Evolutionary conservation across 345 rosid genomes (phyloP), one percentile per base, ranked within the genome.

Genomic region (Physaria fendleri): DNA sequence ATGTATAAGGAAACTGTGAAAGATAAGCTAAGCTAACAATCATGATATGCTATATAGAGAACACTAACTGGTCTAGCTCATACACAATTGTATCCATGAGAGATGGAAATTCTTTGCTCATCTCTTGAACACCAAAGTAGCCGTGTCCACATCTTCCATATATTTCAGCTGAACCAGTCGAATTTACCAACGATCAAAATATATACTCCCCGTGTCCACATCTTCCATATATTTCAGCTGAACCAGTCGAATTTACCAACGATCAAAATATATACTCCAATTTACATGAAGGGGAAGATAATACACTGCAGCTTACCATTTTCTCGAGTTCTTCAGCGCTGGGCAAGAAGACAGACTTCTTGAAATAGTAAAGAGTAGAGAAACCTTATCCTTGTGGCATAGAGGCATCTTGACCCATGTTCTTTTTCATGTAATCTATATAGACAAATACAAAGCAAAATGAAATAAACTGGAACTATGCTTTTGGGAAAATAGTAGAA

Each of bases 381-480:
- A 40, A 94, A 65, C 71, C 87, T 94, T 40, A 75, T n/a, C 72
- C 78, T 90, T 87, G 68, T 94, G 97, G 96, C 97, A 82, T 59
- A 90, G 84, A 41, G 95, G 87, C 97, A 94, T 87, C 76, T 84
- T 94, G 1, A 59, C 82, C 99, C 99, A 94, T 38, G 96, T 80
- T 76, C 96, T 80, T 54, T 78, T 72, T 47, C 84, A 49, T 1
- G 97, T 94, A 51, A 94, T 76, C 99, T 94, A 81, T 63, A 64
- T 72, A n/a, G n/a, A n/a, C n/a, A n/a, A n/a, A n/a, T n/a, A n/a
- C n/a, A n/a, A n/a, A n/a, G n/a, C n/a, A n/a, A n/a, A n/a, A n/a
- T n/a, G n/a, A n/a, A n/a, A n/a, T n/a, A n/a, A n/a, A n/a, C n/a
- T n/a, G n/a, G n/a, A n/a, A n/a, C n/a, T n/a, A n/a, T n/a, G n/a